These are phyloP conservation scores for Ceratocystis huliohia DNA, from an alignment of 2,329 filamentous ascomycete genomes.

Conservation along the genomic window DNA sequence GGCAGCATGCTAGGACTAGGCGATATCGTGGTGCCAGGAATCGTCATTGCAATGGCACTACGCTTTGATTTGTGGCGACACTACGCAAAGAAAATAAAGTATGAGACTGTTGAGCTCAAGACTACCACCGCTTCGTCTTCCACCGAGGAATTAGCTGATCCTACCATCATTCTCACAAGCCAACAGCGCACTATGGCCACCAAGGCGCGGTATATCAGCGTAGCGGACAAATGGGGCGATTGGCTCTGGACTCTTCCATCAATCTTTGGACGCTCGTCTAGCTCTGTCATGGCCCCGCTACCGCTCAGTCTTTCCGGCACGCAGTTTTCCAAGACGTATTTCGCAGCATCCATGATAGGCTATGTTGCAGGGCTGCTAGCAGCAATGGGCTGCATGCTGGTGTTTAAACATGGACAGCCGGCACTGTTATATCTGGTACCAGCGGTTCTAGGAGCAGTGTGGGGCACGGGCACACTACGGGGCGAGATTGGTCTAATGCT, in stretches of 20 bases:
- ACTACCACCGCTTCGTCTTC: background rate
- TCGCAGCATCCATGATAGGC: constrained; percentile 60
- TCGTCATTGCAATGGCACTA: constrained; percentile 76
- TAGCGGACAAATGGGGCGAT: constrained; percentile 69
- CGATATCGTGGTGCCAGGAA: constrained; percentile 86
- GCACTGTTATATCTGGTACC: constrained; percentile 88
- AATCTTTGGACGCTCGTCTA: constrained; percentile 21
- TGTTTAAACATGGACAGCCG: constrained; percentile 73
- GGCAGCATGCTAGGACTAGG: constrained; percentile 77
- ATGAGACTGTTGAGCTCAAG: constrained; percentile 24
- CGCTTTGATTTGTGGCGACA: constrained; percentile 83
- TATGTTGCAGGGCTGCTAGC: constrained; percentile 66
- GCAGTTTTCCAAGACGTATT: constrained; percentile 71
- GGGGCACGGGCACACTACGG: constrained; percentile 56
- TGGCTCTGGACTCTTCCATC: constrained; percentile 55
- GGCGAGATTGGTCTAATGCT: constrained; percentile 68
- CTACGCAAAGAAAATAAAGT: constrained; percentile 56
- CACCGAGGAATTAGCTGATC: too few species aligned
- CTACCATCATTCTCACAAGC: constrained; percentile 24
- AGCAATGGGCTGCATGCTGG: constrained; percentile 63
- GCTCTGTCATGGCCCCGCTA: background rate
- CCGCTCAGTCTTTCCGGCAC: constrained; percentile 8
- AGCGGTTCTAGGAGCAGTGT: constrained; percentile 61
- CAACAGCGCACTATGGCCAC: constrained; percentile 31
- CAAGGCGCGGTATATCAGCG: constrained; percentile 42